These are phyloP conservation scores for Salix purpurea DNA, from an alignment of 345 rosid species.

Conservation along the genomic window DNA sequence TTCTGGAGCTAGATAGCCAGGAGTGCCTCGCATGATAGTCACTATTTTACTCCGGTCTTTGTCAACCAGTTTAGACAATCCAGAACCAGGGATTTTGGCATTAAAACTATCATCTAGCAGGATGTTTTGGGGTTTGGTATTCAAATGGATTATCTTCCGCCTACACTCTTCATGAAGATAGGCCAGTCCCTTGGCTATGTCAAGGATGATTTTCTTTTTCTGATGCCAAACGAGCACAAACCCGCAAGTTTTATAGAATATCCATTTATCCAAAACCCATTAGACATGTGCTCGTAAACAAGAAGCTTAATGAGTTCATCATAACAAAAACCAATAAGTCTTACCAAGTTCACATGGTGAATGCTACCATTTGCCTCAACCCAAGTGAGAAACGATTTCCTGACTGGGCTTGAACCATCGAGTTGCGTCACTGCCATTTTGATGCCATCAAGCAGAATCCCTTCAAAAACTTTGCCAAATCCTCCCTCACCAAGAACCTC, in stretches of 20 bases:
- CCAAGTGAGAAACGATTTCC: slow-evolving; percentile 5
- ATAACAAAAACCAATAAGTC: slow-evolving; percentile 17
- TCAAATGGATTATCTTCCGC: slow-evolving; percentile 14
- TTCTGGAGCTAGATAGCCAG: slow-evolving; percentile 18
- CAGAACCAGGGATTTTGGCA: slow-evolving; percentile 25
- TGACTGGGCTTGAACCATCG: not conserved
- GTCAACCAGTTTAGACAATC: slow-evolving; percentile 12
- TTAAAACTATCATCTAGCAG: slow-evolving; percentile 7
- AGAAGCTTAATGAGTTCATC: slow-evolving; percentile 8
- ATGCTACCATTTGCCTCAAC: slow-evolving; percentile 11
- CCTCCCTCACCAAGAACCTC: slow-evolving; percentile 12
- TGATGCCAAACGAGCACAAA: slow-evolving; percentile 8
- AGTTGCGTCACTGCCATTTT: slow-evolving; percentile 14
- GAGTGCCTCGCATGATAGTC: slow-evolving; percentile 25
- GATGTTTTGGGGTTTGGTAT: slow-evolving; percentile 12
- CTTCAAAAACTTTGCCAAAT: slow-evolving; percentile 16
- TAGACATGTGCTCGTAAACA: slow-evolving; percentile 10
- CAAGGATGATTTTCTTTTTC: slow-evolving; percentile 1
- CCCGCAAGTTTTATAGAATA: not conserved
- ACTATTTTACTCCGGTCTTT: slow-evolving; percentile 16
- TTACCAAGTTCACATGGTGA: slow-evolving; percentile 16
- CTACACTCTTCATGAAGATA: slow-evolving; percentile 26
- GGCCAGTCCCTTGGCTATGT: slow-evolving; percentile 12
- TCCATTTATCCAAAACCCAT: slow-evolving; percentile 15
- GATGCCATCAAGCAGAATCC: not conserved